Percentiles rank a stretch among this genome's conserved stretches.
Conservation (phyloP, 2,329 filamentous ascomycete species). For the Clarireedia homoeocarpa region DNA sequence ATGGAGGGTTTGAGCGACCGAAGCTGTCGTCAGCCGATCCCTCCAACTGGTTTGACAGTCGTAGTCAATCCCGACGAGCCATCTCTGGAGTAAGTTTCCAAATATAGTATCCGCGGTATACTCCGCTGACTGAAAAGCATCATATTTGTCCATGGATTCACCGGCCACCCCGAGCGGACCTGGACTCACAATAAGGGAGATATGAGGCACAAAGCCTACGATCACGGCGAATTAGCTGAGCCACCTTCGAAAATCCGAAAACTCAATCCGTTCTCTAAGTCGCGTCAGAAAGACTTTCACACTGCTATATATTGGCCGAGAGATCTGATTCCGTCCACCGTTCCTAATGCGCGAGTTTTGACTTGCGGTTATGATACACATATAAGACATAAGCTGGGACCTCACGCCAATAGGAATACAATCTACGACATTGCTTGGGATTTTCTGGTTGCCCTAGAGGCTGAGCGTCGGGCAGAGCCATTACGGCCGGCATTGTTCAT, state of each 20-base stretch:
- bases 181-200: constrained; percentile 30
- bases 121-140: constrained; percentile 18
- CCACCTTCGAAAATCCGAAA: too few species aligned
- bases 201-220: not conserved
- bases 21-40: too few species aligned
- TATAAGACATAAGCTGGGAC: constrained; percentile 22
- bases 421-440: constrained; percentile 10
- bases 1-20: too few species aligned
- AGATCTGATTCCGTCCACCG: constrained; percentile 10
- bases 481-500: constrained; percentile 46
- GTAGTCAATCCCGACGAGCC: not conserved
- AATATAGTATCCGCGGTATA: not conserved
- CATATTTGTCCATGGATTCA: constrained; percentile 36
- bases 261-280: too few species aligned
- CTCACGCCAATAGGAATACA: not conserved
- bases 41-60: too few species aligned
- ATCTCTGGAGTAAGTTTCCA: not conserved
- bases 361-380: constrained; percentile 33
- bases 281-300: constrained; percentile 20
- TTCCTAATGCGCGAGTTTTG: constrained; percentile 12
- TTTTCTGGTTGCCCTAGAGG: constrained; percentile 14
- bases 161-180: constrained; percentile 32
- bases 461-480: constrained; percentile 7
- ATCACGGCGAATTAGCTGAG: too few species aligned
- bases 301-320: constrained; percentile 21